phyloP scores from a whole-genome alignment of 805 yeast species.

The Metschnikowia koreensis region DNA sequence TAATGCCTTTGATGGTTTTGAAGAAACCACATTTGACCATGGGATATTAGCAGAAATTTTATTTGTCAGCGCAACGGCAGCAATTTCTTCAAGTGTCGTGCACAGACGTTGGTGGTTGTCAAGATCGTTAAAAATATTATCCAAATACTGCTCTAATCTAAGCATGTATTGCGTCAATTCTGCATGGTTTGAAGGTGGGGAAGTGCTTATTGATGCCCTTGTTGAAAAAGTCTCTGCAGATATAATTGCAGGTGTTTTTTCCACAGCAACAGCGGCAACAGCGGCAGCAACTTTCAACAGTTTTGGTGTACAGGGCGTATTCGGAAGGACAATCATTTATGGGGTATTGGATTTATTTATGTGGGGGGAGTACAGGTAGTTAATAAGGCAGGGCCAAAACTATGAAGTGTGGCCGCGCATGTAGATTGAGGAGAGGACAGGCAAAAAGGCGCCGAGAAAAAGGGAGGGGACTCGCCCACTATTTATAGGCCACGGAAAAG shows the following conservation, averaged over 20 bases:
- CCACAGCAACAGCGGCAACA: not conserved
- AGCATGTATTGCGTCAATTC: conserved; percentile 32
- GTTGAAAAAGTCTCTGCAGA: conserved; percentile 15
- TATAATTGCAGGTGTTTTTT: not conserved
- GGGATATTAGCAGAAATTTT: conserved; percentile 4
- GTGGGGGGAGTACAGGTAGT: not conserved
- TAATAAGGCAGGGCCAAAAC: no score
- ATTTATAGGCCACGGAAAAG: not conserved
- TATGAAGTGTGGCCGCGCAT: not conserved
- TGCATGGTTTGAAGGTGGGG: conserved; percentile 17
- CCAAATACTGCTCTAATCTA: conserved; percentile 34
- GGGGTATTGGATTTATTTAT: not conserved
- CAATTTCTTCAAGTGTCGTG: not conserved
- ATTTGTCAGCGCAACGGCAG: not conserved
- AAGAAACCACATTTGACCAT: conserved; percentile 5
- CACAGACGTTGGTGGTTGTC: not conserved
- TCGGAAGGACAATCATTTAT: conserved; percentile 33
- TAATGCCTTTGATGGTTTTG: not conserved
- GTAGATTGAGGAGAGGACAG: not conserved
- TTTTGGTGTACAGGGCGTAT: conserved; percentile 31
- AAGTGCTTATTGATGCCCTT: conserved; percentile 19
- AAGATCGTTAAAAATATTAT: conserved; percentile 21
- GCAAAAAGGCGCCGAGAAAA: not conserved
- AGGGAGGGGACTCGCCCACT: not conserved
- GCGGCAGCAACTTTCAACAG: not conserved